A percentile compares a stretch with the other conserved stretches of the same genome.
These are phyloP conservation scores for Solanum arcanum DNA, from an alignment of 257 asterid species.

Conservation along the genomic window DNA sequence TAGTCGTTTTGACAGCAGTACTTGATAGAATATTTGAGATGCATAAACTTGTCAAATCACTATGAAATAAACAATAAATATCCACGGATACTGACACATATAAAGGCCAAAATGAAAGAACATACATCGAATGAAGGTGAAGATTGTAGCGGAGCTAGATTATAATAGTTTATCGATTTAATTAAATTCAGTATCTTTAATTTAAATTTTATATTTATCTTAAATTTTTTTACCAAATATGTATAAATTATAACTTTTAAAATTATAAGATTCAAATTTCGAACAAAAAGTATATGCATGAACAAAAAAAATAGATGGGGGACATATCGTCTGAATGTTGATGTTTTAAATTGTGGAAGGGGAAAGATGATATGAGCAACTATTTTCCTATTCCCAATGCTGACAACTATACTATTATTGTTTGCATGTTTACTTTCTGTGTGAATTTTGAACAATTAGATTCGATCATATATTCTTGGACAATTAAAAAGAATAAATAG, in stretches of 20 bases:
- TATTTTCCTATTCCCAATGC: conserved; percentile 37
- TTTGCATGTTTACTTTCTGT: conserved; percentile 2
- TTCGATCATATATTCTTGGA: conserved; percentile 24
- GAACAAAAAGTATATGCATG: not conserved
- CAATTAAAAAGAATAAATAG: conserved; percentile 22
- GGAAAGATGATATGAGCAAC: conserved; percentile 21
- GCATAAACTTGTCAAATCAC: not conserved
- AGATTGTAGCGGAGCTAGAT: not conserved
- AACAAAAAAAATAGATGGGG: not conserved
- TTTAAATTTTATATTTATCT: not conserved
- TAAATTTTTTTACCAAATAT: not conserved
- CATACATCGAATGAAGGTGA: not conserved
- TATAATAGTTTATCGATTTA: not conserved
- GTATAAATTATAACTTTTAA: fast-evolving
- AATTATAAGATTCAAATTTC: not conserved
- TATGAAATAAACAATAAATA: not conserved
- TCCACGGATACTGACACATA: not conserved
- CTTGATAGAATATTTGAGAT: not conserved
- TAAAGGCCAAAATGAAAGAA: not conserved
- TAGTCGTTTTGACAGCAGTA: not conserved
- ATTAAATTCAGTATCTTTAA: not conserved
- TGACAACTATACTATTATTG: conserved; percentile 9
- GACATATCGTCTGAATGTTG: conserved; percentile 10
- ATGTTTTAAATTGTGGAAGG: conserved; percentile 24
- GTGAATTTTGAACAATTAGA: not conserved